phyloP scores from a whole-genome alignment of 768 basidiomycete genomes.

The Leccinum arenicola region DNA sequence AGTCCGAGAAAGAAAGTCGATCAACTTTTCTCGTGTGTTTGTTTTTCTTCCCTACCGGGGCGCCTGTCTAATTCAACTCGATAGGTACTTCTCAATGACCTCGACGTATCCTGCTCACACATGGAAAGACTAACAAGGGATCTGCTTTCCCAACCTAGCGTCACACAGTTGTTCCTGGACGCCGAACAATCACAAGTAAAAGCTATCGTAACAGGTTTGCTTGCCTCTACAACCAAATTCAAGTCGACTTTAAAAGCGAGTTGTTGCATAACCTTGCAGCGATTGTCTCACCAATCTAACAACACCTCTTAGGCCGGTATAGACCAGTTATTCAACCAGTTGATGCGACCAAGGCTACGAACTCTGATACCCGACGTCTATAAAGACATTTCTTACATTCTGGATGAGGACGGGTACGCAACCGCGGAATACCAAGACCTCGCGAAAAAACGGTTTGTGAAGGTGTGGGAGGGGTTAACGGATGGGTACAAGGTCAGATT shows the following conservation, averaged over 20 bases:
- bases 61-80: neutral
- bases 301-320: slow-evolving; percentile 58
- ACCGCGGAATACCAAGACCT: slow-evolving; percentile 82
- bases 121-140: slow-evolving; percentile 80
- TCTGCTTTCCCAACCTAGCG: slow-evolving; percentile 47
- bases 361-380: slow-evolving; percentile 84
- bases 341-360: slow-evolving; percentile 83
- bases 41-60: neutral
- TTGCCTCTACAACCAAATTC: slow-evolving; percentile 59
- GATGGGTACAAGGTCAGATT: slow-evolving; percentile 78
- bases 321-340: slow-evolving; percentile 94
- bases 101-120: slow-evolving; percentile 90
- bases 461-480: slow-evolving; percentile 80
- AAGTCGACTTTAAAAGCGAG: slow-evolving; percentile 70
- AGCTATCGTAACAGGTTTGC: slow-evolving; percentile 47
- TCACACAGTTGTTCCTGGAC: slow-evolving; percentile 67
- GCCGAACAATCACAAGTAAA: slow-evolving; percentile 52
- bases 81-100: slow-evolving; percentile 87
- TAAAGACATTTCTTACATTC: slow-evolving; percentile 81
- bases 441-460: slow-evolving; percentile 87
- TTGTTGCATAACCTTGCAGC: neutral
- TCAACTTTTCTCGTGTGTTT: slow-evolving; percentile 75
- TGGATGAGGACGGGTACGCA: slow-evolving; percentile 87
- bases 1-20: slow-evolving; percentile 77
- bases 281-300: slow-evolving; percentile 1